These are phyloP conservation scores for Rostrohypoxylon terebratum DNA, from an alignment of 495 filamentous ascomycete genomes.

Conservation along the genomic window DNA sequence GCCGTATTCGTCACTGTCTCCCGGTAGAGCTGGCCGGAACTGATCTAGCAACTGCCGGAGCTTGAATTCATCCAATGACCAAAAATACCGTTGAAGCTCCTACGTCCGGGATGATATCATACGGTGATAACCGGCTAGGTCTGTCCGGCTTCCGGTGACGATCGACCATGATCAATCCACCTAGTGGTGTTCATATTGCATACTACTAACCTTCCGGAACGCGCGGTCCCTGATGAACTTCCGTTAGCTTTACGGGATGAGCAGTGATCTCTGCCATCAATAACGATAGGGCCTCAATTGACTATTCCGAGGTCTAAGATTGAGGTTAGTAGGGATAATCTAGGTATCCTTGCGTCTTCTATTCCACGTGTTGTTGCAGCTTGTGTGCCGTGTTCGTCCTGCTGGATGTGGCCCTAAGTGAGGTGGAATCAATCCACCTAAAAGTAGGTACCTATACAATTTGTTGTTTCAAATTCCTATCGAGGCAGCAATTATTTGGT, in stretches of 20 bases:
- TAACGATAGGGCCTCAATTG: neutral
- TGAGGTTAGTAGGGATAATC: neutral
- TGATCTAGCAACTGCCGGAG: conserved; percentile 13
- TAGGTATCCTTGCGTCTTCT: neutral
- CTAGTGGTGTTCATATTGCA: neutral
- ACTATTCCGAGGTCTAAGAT: neutral
- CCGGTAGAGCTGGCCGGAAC: conserved; percentile 7
- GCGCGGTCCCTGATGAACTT: neutral
- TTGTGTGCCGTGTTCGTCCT: neutral
- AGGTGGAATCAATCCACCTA: too few species aligned
- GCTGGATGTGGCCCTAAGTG: neutral
- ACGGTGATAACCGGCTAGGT: conserved; percentile 4
- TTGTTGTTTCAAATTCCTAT: neutral
- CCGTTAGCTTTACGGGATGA: neutral
- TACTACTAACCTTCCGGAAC: neutral
- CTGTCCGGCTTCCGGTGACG: conserved; percentile 1
- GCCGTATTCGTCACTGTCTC: neutral
- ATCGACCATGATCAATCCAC: conserved; percentile 4
- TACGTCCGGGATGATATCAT: conserved; percentile 17
- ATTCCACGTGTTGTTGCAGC: neutral
- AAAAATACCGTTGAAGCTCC: conserved; percentile 5
- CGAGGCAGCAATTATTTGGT: neutral
- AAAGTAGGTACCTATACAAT: neutral
- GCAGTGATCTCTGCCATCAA: neutral
- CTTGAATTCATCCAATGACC: conserved; percentile 7